These are phyloP conservation scores for Punica granatum DNA, from an alignment of 345 rosid genomes.

Conservation along the genomic window DNA sequence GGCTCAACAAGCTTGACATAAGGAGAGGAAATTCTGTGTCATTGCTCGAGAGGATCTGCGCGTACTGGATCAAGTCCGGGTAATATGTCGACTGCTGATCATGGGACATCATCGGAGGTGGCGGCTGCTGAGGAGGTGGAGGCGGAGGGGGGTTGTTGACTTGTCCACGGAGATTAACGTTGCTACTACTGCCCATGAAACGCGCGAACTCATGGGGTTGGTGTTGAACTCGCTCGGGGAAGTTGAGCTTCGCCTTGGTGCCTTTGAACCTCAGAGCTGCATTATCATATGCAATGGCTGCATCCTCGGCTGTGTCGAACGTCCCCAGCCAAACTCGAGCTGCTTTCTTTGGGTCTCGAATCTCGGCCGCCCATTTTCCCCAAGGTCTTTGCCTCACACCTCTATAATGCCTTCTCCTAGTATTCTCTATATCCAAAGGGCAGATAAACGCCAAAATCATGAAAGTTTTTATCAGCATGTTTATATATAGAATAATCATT, in stretches of 20 bases:
- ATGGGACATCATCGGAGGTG: background rate
- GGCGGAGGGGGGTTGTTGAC: background rate
- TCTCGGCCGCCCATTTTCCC: slow-evolving; percentile 99
- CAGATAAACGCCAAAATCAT: background rate
- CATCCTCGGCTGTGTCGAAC: slow-evolving; percentile 85
- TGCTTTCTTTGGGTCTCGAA: slow-evolving; percentile 84
- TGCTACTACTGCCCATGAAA: background rate
- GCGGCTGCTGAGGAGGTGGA: slow-evolving; percentile 15
- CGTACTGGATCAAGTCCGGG: slow-evolving; percentile 68
- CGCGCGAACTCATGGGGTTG: slow-evolving; percentile 22
- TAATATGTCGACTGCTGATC: slow-evolving; percentile 20
- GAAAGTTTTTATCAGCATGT: no score
- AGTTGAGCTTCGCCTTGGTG: slow-evolving; percentile 85
- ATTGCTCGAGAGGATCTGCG: slow-evolving; percentile 62
- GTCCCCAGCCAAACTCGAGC: slow-evolving; percentile 95
- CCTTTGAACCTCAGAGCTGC: slow-evolving; percentile 96
- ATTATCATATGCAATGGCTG: slow-evolving; percentile 81
- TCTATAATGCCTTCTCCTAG: slow-evolving; percentile 67
- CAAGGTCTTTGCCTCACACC: slow-evolving; percentile 98
- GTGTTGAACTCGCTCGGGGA: slow-evolving; percentile 74
- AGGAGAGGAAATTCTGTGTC: slow-evolving; percentile 53
- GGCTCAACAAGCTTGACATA: slow-evolving; percentile 48
- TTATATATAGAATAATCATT: no score
- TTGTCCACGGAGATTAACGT: background rate
- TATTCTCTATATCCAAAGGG: slow-evolving; percentile 26